Evolutionary conservation across 768 basidiomycete species (phyloP), one percentile per base, ranked within the genome.

Genomic region (Leucocoprinus leucothites): DNA sequence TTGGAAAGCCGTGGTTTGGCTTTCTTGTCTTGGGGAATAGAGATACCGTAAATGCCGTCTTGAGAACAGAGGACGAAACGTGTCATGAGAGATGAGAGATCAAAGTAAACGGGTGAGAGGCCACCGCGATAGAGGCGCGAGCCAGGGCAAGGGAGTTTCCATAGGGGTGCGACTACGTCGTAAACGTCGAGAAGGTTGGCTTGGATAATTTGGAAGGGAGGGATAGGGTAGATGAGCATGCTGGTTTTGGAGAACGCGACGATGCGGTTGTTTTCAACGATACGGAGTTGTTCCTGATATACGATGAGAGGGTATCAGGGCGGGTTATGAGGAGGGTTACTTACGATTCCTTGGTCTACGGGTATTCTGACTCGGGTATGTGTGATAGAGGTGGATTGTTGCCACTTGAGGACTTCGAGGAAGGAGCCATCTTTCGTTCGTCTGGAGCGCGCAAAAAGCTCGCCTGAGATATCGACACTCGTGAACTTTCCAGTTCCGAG

Each of bases 41-140:
- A 56, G 47, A 56, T 56, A n/a, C 54, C 54, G 22, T 56, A 56
- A 40, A 56, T 56, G 22, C 47, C 54, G n/a, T 56, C 54, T 34
- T 48, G 47, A 11, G 54, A 28, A 21, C 54, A 56, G 3, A 56
- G 31, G 28, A 49, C 54, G 16, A 56, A 56, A 18, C 54, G 54
- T 5, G 54, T 56, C 54, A 56, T 56, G 18, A 43, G 54, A 22
- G 40, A 35, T 43, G 41, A 13, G n/a, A 11, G 47, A 7, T 56
- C 54, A 11, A 48, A 56, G 28, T 48, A 56, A 16, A 49, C 26
- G n/a, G 54, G 47, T 6, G 54, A 56, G 47, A 56, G 46, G 24
- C 54, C 47, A 19, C 54, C 54, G 31, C 54, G 54, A 19, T 49
- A 56, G 38, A 56, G 47, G 18, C 54, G 54, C 34, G 47, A 19